These are phyloP conservation scores for Leccinum fibrillosum DNA, from an alignment of 768 basidiomycete species.

Conservation along the genomic window DNA sequence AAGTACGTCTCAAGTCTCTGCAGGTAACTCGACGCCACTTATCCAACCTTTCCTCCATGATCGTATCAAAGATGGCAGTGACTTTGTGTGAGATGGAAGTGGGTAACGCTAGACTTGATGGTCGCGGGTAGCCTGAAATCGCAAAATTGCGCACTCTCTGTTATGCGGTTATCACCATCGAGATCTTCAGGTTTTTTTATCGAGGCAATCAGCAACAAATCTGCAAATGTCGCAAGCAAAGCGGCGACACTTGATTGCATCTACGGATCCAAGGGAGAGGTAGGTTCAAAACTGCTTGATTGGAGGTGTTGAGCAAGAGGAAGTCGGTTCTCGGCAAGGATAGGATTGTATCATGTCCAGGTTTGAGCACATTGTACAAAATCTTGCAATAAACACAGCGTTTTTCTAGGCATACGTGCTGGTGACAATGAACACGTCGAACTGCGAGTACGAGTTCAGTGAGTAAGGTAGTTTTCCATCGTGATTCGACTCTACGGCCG, in stretches of 20 bases:
- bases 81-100: constrained; percentile 16
- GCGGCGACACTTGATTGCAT: constrained; percentile 14
- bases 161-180: constrained; percentile 2
- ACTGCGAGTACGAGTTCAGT: not conserved
- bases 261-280: constrained; percentile 5
- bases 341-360: constrained; percentile 2
- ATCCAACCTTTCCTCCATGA: too few relatives aligned
- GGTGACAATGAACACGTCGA: too few relatives aligned
- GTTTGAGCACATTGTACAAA: constrained; percentile 8
- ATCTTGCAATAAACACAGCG: not conserved
- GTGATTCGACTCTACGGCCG: not conserved
- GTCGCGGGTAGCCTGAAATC: constrained; percentile 2
- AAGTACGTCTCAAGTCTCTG: too few relatives aligned
- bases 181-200: constrained; percentile 7
- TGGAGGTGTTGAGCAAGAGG: constrained; percentile 4
- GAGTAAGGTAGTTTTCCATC: too few relatives aligned
- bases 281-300: not conserved
- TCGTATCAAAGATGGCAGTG: constrained; percentile 1
- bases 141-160: constrained; percentile 1
- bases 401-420: too few relatives aligned
- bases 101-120: constrained; percentile 2
- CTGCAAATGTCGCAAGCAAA: constrained; percentile 9
- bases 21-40: too few relatives aligned
- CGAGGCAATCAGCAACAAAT: constrained; percentile 11
- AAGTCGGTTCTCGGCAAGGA: not conserved